A percentile compares a stretch with the other conserved stretches of the same genome.
phyloP scores from a whole-genome alignment of 2,329 filamentous ascomycete genomes.

The Whalleya microplaca region DNA sequence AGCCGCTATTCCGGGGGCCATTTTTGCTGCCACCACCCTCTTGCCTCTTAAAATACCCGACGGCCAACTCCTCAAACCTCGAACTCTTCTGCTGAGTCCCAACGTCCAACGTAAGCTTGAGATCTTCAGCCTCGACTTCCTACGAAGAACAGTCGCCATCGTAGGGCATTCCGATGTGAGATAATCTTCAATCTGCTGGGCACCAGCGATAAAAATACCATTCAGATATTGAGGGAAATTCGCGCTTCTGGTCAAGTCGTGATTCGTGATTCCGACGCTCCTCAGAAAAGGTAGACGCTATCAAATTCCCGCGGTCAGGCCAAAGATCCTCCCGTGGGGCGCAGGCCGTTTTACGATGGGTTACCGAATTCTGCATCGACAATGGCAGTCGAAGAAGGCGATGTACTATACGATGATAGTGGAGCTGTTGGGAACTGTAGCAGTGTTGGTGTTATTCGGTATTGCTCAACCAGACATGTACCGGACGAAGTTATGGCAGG shows the following conservation, averaged over 20 bases:
- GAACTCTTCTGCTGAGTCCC: conserved; percentile 25
- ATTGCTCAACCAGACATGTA: conserved; percentile 75
- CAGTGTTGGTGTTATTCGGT: conserved; percentile 70
- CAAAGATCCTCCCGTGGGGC: conserved; percentile 18
- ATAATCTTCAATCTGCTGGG: conserved; percentile 19
- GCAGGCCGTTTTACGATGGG: conserved; percentile 38
- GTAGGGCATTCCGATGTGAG: conserved; percentile 31
- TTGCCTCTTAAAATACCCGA: conserved; percentile 27
- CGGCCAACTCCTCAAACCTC: conserved; percentile 21
- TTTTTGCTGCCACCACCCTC: conserved; percentile 16
- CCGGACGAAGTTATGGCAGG: conserved; percentile 72
- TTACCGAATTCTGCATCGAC: conserved; percentile 62
- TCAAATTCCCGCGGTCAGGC: conserved; percentile 1
- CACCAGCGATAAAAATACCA: conserved; percentile 23
- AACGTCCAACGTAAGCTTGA: conserved; percentile 26
- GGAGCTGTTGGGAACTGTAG: conserved; percentile 69
- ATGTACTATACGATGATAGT: conserved; percentile 67
- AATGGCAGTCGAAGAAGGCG: conserved; percentile 60
- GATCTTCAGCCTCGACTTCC: conserved; percentile 17
- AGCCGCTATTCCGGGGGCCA: conserved; percentile 28
- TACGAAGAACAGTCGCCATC: conserved; percentile 15
- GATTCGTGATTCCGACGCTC: conserved; percentile 5
- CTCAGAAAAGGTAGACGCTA: conserved; percentile 13
- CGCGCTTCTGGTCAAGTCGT: conserved; percentile 17
- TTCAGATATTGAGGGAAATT: conserved; percentile 8